phyloP scores from a whole-genome alignment of 352 stramenopile species.

The Phytopythium mirpurense region DNA sequence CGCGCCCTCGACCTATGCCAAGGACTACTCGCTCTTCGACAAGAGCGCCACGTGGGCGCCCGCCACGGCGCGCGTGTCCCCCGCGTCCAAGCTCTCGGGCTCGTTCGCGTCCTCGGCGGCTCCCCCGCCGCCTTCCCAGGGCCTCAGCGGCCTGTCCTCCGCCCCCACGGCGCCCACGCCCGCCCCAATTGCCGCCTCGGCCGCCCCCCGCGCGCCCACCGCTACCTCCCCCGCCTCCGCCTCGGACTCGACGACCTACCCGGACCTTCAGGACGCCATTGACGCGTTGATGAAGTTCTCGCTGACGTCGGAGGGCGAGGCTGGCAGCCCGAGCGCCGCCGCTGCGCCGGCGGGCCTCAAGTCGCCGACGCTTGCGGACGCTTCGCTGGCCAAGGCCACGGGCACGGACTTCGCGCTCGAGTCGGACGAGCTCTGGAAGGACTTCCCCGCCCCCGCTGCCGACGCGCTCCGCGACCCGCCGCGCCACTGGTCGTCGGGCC shows the following conservation, averaged over 20 bases:
- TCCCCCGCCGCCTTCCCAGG: slow-evolving; percentile 10
- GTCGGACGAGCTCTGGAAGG: slow-evolving; percentile 74
- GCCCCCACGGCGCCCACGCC: neutral
- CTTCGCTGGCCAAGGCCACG: slow-evolving; percentile 9
- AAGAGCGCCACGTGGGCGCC: slow-evolving; percentile 42
- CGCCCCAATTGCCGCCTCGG: neutral
- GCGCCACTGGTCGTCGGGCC: slow-evolving; percentile 48
- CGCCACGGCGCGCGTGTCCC: slow-evolving; percentile 7
- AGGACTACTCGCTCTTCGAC: slow-evolving; percentile 64
- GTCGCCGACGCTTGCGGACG: slow-evolving; percentile 2
- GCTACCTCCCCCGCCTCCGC: neutral
- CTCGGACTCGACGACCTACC: slow-evolving; percentile 40
- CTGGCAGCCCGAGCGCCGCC: slow-evolving; percentile 10
- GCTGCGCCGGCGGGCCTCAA: slow-evolving; percentile 8
- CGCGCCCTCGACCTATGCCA: slow-evolving; percentile 34
- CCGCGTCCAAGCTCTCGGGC: slow-evolving; percentile 21
- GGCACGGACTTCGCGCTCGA: slow-evolving; percentile 56
- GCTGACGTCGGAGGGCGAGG: slow-evolving; percentile 40
- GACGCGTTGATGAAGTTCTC: slow-evolving; percentile 87
- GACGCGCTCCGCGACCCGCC: slow-evolving; percentile 38
- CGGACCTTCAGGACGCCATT: slow-evolving; percentile 82
- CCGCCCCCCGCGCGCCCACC: neutral
- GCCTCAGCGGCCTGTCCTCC: slow-evolving; percentile 15
- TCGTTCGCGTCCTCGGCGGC: slow-evolving; percentile 21
- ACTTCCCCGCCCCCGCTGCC: slow-evolving; percentile 36